phyloP scores from a whole-genome alignment of 2,329 filamentous ascomycete species.

The Pseudogymnoascus sp. region DNA sequence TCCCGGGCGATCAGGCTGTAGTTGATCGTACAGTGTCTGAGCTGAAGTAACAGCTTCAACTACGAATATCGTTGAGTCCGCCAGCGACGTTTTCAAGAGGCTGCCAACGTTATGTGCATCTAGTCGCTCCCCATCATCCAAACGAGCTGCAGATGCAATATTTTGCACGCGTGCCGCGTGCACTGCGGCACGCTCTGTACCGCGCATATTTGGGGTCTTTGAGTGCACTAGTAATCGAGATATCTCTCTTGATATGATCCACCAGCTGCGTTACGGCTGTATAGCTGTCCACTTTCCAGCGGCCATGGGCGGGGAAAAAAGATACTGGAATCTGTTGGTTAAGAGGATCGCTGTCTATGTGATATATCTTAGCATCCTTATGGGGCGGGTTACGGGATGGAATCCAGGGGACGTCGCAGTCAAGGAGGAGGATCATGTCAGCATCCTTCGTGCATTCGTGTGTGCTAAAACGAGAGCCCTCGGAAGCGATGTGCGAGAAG shows the following conservation, averaged over 20 bases:
- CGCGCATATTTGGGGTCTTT: conserved; percentile 8
- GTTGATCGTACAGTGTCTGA: not conserved
- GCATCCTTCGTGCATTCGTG: conserved; percentile 47
- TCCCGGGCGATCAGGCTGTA: conserved; percentile 27
- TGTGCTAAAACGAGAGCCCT: conserved; percentile 48
- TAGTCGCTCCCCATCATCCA: conserved; percentile 18
- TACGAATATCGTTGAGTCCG: not conserved
- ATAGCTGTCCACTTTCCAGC: conserved; percentile 42
- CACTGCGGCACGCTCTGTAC: conserved; percentile 9
- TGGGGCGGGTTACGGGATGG: conserved; percentile 53
- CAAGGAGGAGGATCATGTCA: conserved; percentile 56
- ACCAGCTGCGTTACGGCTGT: conserved; percentile 33
- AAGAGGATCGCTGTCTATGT: conserved; percentile 58
- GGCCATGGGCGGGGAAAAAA: conserved; percentile 44
- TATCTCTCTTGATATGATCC: conserved; percentile 17
- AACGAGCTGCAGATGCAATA: conserved; percentile 18
- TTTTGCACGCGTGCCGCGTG: conserved; percentile 19
- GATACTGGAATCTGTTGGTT: conserved; percentile 53
- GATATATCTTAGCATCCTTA: conserved; percentile 48
- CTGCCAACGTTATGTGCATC: conserved; percentile 11
- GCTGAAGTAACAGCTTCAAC: not conserved
- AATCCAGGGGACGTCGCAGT: conserved; percentile 65
- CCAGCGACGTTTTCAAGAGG: not conserved
- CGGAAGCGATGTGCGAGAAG: conserved; percentile 29
- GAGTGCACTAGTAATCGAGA: not conserved